Evolutionary conservation across 768 basidiomycete species (phyloP).

Genomic region (Lactifluus echinatus): DNA sequence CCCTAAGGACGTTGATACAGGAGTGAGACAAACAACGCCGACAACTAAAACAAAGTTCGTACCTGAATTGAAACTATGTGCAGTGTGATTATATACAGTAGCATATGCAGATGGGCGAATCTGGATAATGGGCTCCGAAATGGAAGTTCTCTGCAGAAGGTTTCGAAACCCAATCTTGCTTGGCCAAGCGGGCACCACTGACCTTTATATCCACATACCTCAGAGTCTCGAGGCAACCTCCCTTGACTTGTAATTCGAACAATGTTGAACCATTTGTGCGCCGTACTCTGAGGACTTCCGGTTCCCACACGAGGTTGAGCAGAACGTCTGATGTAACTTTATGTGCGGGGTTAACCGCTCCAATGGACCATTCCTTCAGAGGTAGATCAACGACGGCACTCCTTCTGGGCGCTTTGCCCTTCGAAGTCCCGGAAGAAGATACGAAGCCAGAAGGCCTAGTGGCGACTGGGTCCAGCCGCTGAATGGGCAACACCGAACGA

Average conservation of each 20-base stretch:
- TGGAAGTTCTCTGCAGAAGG: neutral
- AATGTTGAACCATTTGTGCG: neutral
- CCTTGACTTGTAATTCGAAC: slow-evolving; percentile 6
- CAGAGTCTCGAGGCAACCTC: neutral
- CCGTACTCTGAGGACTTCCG: neutral
- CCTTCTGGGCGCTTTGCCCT: neutral
- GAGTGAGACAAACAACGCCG: neutral
- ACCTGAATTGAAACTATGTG: slow-evolving; percentile 2
- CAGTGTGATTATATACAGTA: neutral
- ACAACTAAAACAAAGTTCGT: neutral
- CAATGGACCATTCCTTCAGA: slow-evolving; percentile 7
- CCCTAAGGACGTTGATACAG: neutral
- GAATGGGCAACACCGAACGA: neutral
- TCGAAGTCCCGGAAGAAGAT: neutral
- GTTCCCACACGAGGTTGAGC: neutral
- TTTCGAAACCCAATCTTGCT: neutral
- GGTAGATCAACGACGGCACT: neutral
- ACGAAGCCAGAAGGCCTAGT: slow-evolving; percentile 4
- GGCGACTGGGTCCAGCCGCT: neutral
- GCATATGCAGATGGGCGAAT: neutral
- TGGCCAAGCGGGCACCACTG: neutral
- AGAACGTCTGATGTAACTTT: neutral
- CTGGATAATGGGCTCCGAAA: neutral
- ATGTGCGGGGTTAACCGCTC: neutral
- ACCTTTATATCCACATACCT: slow-evolving; percentile 7